Percentiles rank a stretch among this genome's conserved stretches.
Evolutionary conservation across 306 rosid species (phyloP).

Genomic region (Trifolium repens): DNA sequence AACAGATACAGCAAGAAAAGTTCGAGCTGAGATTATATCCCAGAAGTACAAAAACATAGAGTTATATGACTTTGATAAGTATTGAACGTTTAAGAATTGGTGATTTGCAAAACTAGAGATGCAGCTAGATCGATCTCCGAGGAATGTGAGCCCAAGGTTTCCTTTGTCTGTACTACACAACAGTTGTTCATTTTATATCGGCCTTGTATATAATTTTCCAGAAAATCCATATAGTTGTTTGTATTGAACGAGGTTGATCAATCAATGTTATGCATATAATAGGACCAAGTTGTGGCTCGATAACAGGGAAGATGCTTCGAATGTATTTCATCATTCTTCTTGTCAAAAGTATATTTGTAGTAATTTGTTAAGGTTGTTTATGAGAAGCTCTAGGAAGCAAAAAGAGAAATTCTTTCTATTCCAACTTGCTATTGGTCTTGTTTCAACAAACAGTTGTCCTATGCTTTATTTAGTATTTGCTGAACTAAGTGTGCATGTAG

Average conservation of each 20-base stretch:
- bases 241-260: conserved; percentile 1
- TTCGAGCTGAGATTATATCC: conserved; percentile 91
- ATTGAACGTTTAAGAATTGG: conserved; percentile 43
- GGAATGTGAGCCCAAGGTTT: not conserved
- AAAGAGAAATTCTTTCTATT: not conserved
- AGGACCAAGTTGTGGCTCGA: not conserved
- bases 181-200: conserved; percentile 30
- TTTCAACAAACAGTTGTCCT: not conserved
- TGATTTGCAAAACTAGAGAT: not conserved
- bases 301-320: not conserved
- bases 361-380: not conserved
- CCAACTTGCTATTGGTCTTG: not conserved
- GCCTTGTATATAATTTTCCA: conserved; percentile 53
- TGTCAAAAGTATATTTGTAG: conserved; percentile 3
- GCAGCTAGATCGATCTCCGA: too few species aligned
- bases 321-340: not conserved
- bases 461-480: not conserved
- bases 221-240: conserved; percentile 22
- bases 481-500: not conserved
- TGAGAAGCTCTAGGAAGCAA: not conserved
- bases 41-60: conserved; percentile 95
- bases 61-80: conserved; percentile 80
- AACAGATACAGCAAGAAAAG: conserved; percentile 95
- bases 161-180: not conserved
- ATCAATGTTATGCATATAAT: not conserved